Percentiles rank a stretch among this genome's conserved stretches.
phyloP scores from a whole-genome alignment of 345 rosid genomes.

The Aquilaria malaccensis region DNA sequence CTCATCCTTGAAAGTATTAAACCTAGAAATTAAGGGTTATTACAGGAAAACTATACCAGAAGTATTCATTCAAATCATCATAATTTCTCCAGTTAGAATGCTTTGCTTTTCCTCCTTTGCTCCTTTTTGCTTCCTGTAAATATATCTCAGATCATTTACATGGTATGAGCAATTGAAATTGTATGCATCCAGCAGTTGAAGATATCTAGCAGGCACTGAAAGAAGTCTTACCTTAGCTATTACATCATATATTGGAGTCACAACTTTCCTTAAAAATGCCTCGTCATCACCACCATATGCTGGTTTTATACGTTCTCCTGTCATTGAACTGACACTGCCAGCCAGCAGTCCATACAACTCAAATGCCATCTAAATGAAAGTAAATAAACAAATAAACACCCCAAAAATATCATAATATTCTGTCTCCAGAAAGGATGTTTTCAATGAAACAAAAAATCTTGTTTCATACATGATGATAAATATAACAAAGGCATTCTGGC shows the following conservation, averaged over 20 bases:
- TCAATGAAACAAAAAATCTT: background rate
- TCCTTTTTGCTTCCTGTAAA: constrained; percentile 57
- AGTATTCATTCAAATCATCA: constrained; percentile 65
- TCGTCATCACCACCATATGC: constrained; percentile 64
- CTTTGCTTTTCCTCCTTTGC: constrained; percentile 54
- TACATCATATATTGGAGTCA: constrained; percentile 50
- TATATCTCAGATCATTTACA: background rate
- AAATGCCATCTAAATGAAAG: constrained; percentile 22
- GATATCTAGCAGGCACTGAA: constrained; percentile 2
- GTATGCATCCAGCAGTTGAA: background rate
- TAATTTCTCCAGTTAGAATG: constrained; percentile 79
- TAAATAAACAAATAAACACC: background rate
- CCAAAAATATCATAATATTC: background rate
- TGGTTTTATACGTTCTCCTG: constrained; percentile 60
- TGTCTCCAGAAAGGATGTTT: background rate
- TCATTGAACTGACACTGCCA: constrained; percentile 56
- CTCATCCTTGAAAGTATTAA: background rate
- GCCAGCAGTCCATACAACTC: constrained; percentile 57
- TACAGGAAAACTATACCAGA: constrained; percentile 36
- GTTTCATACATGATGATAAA: constrained; percentile 76
- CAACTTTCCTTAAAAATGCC: constrained; percentile 61
- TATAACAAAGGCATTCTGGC: constrained; percentile 92
- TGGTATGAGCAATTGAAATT: constrained; percentile 3
- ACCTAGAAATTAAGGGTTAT: background rate
- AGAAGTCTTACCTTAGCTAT: constrained; percentile 39